Base-by-base conservation (phyloP, 768 basidiomycete genomes). In the Fibroporia radiculosa region DNA sequence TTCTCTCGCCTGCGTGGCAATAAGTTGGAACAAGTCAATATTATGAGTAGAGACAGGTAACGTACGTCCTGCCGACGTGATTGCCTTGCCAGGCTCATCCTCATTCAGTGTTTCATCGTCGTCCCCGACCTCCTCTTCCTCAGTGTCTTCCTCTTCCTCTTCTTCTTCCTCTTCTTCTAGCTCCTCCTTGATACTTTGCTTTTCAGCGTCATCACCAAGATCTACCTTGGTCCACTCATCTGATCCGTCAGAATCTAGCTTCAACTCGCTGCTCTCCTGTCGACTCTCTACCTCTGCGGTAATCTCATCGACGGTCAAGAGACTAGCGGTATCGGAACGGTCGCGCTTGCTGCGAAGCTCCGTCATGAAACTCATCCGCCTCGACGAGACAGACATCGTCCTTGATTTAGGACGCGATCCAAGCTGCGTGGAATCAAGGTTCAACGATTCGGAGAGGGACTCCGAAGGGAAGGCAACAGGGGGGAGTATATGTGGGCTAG, bases 291-390 rank as follows among this genome's bases (percentile, higher is more conserved):
- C 87, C 57, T 95, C 87, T 8, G 91, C 93, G 0, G 96, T 97
- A 56, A 99, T 96, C 65, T 99, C 92, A 57, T 99, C 95, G 19
- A 99, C 89, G 0, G 95, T 99, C 64, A 97, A 74, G 56, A 97
- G 66, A 53, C 88, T 92, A 3, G 89, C 90, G 6, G 91, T 90
- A 57, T 95, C 92, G 0, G 86, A 87, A 29, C 76, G 72, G 56
- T 96, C 91, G 18, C 86, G 80, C 60, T 81, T 87, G 61, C 79
- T 86, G 48, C 87, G 72, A 45, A 90, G 61, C 57, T 91, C 88
- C 1, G 82, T 84, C 68, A 87, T 83, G 60, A 79, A 84, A 58
- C 88, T 91, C 69, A 82, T 74, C 4, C 89, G 79, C 52, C 75
- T 78, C 32, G 70, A 76, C 13, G 61, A 66, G 7, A 74, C 48